Percentiles rank a stretch among this genome's conserved stretches.
Conservation (phyloP, 768 basidiomycete genomes). For the Leccinum olivaceopallidum region DNA sequence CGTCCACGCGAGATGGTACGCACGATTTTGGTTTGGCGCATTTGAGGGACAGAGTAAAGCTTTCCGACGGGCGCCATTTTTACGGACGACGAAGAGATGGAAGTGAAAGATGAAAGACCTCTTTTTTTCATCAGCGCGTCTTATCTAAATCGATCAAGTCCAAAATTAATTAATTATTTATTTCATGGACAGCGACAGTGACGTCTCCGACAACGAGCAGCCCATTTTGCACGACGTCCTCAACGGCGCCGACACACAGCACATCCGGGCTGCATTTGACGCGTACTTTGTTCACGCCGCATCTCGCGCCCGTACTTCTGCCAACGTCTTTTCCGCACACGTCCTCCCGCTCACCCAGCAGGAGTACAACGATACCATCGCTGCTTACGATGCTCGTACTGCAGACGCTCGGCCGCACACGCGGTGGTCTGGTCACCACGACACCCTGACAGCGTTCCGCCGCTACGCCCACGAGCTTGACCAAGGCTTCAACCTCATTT, state of each 20-base stretch:
- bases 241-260: constrained; percentile 7
- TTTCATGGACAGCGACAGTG: constrained; percentile 31
- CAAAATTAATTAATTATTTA: constrained; percentile 10
- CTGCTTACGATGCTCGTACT: constrained; percentile 22
- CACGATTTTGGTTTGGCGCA: constrained; percentile 51
- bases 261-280: constrained; percentile 67
- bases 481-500: constrained; percentile 84
- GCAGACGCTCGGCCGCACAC: constrained; percentile 12
- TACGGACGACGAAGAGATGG: constrained; percentile 24
- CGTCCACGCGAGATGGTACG: constrained; percentile 8
- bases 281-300: constrained; percentile 75
- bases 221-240: constrained; percentile 12
- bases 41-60: constrained; percentile 51
- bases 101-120: constrained; percentile 12
- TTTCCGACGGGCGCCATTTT: constrained; percentile 64
- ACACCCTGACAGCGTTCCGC: constrained; percentile 42
- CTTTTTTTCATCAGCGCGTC: constrained; percentile 27
- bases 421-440: constrained; percentile 21
- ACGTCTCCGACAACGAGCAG: constrained; percentile 32
- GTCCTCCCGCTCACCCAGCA: constrained; percentile 70
- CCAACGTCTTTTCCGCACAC: constrained; percentile 75
- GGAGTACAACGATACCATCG: constrained; percentile 48
- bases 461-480: constrained; percentile 71
- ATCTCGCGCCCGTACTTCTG: constrained; percentile 68
- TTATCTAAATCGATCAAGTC: constrained; percentile 28